phyloP scores from a whole-genome alignment of 257 asterid genomes.

The Solanum paucissectum region DNA sequence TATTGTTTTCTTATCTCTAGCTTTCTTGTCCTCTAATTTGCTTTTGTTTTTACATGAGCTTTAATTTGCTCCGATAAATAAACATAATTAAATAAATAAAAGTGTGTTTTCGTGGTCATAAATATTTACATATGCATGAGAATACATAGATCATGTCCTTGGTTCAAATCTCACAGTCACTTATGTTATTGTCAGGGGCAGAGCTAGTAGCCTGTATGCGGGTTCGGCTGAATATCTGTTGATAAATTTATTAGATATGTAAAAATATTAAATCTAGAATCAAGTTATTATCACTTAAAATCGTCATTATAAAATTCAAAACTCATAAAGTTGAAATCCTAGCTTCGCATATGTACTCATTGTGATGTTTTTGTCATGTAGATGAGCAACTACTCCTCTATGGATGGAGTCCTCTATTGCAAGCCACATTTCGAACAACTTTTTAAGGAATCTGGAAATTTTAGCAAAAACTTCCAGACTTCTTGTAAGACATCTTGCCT shows the following conservation, averaged over 20 bases:
- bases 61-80: not conserved
- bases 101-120: not conserved
- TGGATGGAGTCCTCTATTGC: conserved; percentile 52
- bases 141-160: not conserved
- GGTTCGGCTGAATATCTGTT: rapidly evolving
- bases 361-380: not conserved
- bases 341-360: not conserved
- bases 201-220: not conserved
- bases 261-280: not conserved
- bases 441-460: conserved; percentile 45
- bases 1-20: not conserved
- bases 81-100: not conserved
- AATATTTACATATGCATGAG: not conserved
- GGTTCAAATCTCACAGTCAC: not conserved
- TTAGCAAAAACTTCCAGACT: conserved; percentile 40
- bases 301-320: not conserved
- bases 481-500: conserved; percentile 7
- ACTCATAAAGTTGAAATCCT: not conserved
- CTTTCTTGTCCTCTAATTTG: not conserved
- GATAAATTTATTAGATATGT: not conserved
- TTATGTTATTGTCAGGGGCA: not conserved
- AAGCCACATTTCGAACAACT: conserved; percentile 51
- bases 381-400: conserved; percentile 52
- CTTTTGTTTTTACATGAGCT: not conserved
- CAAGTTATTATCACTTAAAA: not conserved